Percentiles rank a stretch among this genome's conserved stretches.
Evolutionary conservation across 345 rosid genomes (phyloP).

Genomic region (Citrus cavaleriei): DNA sequence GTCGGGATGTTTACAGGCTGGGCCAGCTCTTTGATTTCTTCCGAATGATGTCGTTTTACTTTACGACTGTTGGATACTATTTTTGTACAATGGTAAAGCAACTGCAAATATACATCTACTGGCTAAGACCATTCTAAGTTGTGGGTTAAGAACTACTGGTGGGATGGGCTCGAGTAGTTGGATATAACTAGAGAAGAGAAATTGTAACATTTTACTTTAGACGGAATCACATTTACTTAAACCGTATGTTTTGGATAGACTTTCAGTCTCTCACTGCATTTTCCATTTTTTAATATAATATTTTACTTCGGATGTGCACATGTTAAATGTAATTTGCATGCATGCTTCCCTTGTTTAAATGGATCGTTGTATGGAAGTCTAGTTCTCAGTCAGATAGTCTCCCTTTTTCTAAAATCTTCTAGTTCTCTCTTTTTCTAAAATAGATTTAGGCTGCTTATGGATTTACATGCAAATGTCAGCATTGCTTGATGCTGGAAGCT

Average conservation of each 20-base stretch:
- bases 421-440: not conserved
- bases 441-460: not conserved
- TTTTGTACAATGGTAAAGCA: constrained; percentile 87
- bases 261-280: not conserved
- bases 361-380: not conserved
- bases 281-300: not conserved
- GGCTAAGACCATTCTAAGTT: not conserved
- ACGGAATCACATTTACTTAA: not conserved
- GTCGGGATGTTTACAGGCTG: constrained; percentile 95
- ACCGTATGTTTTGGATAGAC: not conserved
- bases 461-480: not conserved
- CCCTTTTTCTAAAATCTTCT: not conserved
- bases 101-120: not conserved
- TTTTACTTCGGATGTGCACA: not conserved
- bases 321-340: not conserved
- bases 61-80: constrained; percentile 94
- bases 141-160: not conserved
- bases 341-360: not conserved
- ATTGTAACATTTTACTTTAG: not conserved
- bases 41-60: constrained; percentile 94
- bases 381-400: not conserved
- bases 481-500: not conserved
- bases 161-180: not conserved
- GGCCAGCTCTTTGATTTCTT: constrained; percentile 99
- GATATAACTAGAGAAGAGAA: not conserved